These are phyloP conservation scores for Aspergillus incahuasiensis DNA, from an alignment of 495 filamentous ascomycete genomes.

Conservation along the genomic window DNA sequence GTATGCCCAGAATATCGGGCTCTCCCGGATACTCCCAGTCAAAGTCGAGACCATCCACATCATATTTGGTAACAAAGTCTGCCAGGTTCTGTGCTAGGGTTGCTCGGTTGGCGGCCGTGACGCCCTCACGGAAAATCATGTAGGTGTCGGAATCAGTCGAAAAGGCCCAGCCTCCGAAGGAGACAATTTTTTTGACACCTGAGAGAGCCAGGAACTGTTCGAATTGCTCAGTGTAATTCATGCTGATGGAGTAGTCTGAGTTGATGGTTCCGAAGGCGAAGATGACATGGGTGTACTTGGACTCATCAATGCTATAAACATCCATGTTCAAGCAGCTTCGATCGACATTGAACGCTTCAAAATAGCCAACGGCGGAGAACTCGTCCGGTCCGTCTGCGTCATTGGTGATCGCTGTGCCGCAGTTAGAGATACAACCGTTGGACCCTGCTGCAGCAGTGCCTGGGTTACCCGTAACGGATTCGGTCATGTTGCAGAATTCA, in stretches of 20 bases:
- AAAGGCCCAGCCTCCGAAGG: conserved; percentile 48
- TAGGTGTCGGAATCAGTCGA: conserved; percentile 33
- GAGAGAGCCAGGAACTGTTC: conserved; percentile 19
- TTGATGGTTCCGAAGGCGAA: conserved; percentile 39
- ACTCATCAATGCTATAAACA: too few relatives aligned
- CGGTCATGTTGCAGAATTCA: too few relatives aligned
- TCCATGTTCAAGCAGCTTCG: too few relatives aligned
- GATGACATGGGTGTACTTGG: conserved; percentile 46
- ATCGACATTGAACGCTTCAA: too few relatives aligned
- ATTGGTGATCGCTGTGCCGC: too few relatives aligned
- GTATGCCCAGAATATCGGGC: conserved; percentile 37
- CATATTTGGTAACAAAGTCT: conserved; percentile 26
- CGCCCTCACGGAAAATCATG: conserved; percentile 30
- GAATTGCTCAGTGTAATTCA: conserved; percentile 20
- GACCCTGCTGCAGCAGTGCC: too few relatives aligned
- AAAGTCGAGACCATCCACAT: conserved; percentile 37
- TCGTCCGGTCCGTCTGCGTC: too few relatives aligned
- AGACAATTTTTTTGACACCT: conserved; percentile 33
- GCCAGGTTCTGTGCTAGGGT: conserved; percentile 32
- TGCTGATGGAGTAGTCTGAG: conserved; percentile 18
- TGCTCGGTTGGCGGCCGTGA: conserved; percentile 26
- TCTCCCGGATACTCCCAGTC: conserved; percentile 40
- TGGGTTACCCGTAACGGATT: too few relatives aligned
- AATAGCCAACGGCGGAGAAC: too few relatives aligned
- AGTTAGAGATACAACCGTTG: too few relatives aligned